Evolutionary conservation across 805 yeast genomes (phyloP).

Genomic region (Ogataea glucozyma): DNA sequence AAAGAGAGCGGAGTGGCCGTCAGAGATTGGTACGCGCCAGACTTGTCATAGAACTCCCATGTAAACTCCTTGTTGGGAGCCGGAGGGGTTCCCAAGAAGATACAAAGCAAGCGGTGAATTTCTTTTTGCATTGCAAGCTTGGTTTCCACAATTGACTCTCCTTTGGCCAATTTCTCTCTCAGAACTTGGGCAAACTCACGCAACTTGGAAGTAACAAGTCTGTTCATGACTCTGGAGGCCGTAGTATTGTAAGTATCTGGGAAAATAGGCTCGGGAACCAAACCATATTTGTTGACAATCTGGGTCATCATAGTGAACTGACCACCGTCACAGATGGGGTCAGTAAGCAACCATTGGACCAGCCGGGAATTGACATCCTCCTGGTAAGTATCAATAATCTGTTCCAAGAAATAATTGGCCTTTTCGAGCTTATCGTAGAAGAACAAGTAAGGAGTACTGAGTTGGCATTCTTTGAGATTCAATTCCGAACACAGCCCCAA

Average conservation of each 20-base stretch:
- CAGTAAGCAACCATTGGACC: slow-evolving; percentile 61
- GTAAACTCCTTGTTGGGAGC: slow-evolving; percentile 62
- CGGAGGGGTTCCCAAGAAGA: slow-evolving; percentile 80
- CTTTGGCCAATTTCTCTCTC: slow-evolving; percentile 46
- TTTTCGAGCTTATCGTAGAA: slow-evolving; percentile 87
- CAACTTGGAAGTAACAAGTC: slow-evolving; percentile 64
- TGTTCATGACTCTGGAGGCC: slow-evolving; percentile 53
- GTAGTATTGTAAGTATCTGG: slow-evolving; percentile 68
- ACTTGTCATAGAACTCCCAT: slow-evolving; percentile 79
- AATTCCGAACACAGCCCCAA: slow-evolving; percentile 59
- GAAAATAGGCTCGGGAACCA: slow-evolving; percentile 71
- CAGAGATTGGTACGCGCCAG: slow-evolving; percentile 47
- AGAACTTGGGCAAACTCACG: slow-evolving; percentile 76
- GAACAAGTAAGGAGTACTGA: slow-evolving; percentile 77
- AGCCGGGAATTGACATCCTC: slow-evolving; percentile 70
- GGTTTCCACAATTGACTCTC: slow-evolving; percentile 40
- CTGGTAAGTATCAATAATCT: slow-evolving; percentile 65
- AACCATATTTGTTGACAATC: slow-evolving; percentile 75
- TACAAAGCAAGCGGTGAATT: slow-evolving; percentile 62
- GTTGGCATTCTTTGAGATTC: slow-evolving; percentile 66
- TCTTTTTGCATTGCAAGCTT: slow-evolving; percentile 51
- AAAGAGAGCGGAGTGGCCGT: slow-evolving; percentile 67
- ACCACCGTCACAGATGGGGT: slow-evolving; percentile 83
- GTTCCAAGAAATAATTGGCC: slow-evolving; percentile 77
- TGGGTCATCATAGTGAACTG: slow-evolving; percentile 84